These are phyloP conservation scores for Dactylella cylindrospora DNA, from an alignment of 2,329 filamentous ascomycete species.

Conservation along the genomic window DNA sequence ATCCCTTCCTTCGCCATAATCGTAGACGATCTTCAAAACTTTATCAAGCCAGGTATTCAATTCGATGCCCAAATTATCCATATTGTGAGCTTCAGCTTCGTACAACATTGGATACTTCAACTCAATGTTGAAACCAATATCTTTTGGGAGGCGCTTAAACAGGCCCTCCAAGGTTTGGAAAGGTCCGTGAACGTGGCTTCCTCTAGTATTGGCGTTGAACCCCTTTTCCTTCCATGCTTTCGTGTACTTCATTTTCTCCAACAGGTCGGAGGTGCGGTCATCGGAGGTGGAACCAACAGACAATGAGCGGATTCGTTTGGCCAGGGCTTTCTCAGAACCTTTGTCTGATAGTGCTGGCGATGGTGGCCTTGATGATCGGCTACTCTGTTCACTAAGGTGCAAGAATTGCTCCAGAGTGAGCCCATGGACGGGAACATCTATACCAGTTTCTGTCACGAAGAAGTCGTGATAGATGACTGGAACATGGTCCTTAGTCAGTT, in stretches of 20 bases:
- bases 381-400: constrained; percentile 47
- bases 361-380: constrained; percentile 55
- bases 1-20: constrained; percentile 76
- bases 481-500: constrained; percentile 97
- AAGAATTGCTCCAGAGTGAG: constrained; percentile 77
- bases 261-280: constrained; percentile 58
- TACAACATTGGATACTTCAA: constrained; percentile 99
- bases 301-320: constrained; percentile 58
- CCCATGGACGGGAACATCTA: constrained; percentile 93
- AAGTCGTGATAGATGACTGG: constrained; percentile 99
- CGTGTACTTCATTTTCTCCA: constrained; percentile 95
- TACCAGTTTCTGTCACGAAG: constrained; percentile 93
- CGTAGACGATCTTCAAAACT: constrained; percentile 85
- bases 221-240: constrained; percentile 88
- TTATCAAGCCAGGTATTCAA: constrained; percentile 96
- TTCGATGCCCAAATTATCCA: constrained; percentile 95
- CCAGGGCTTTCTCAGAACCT: constrained; percentile 7
- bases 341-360: constrained; percentile 53
- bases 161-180: constrained; percentile 95
- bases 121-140: constrained; percentile 96
- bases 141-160: constrained; percentile 77
- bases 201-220: constrained; percentile 92
- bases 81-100: constrained; percentile 90
- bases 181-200: constrained; percentile 90
- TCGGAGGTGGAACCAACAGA: constrained; percentile 59